These are phyloP conservation scores for Carex kokanica DNA, from an alignment of 176 grass and related monocot genomes.

Conservation along the genomic window DNA sequence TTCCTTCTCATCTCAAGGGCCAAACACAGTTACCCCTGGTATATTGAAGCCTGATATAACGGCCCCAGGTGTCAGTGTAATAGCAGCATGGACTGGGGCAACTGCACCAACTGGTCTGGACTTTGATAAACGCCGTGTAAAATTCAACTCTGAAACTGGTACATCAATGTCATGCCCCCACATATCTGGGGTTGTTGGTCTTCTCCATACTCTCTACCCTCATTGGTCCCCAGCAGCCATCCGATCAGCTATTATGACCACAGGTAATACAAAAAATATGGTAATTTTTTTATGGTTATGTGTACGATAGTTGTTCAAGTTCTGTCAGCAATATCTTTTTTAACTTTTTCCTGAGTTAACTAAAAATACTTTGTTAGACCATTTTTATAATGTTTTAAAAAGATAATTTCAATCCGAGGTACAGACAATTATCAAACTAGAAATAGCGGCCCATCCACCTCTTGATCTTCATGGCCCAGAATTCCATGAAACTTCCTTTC, in stretches of 20 bases:
- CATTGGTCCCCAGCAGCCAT: slow-evolving; percentile 61
- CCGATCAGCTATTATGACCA: slow-evolving; percentile 77
- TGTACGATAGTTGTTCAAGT: background rate
- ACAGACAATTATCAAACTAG: no score
- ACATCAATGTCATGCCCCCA: slow-evolving; percentile 89
- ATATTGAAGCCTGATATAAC: slow-evolving; percentile 64
- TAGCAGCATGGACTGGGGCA: slow-evolving; percentile 48
- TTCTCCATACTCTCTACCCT: slow-evolving; percentile 55
- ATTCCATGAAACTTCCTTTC: no score
- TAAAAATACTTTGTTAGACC: no score
- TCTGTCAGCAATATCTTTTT: no score
- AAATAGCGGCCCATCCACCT: no score
- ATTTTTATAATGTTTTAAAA: no score
- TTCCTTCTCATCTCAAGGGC: slow-evolving; percentile 55
- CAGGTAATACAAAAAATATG: slow-evolving; percentile 17
- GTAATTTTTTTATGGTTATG: background rate
- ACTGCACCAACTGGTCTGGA: slow-evolving; percentile 6
- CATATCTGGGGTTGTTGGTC: slow-evolving; percentile 50
- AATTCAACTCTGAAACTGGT: slow-evolving; percentile 41
- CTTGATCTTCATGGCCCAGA: no score
- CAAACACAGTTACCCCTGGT: slow-evolving; percentile 42
- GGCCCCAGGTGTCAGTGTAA: slow-evolving; percentile 49
- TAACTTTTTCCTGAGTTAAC: no score
- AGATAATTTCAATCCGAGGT: no score
- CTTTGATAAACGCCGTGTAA: slow-evolving; percentile 42